Percentiles rank a stretch among this genome's conserved stretches.
Conservation (phyloP, 768 basidiomycete genomes). For the Suillus spraguei region DNA sequence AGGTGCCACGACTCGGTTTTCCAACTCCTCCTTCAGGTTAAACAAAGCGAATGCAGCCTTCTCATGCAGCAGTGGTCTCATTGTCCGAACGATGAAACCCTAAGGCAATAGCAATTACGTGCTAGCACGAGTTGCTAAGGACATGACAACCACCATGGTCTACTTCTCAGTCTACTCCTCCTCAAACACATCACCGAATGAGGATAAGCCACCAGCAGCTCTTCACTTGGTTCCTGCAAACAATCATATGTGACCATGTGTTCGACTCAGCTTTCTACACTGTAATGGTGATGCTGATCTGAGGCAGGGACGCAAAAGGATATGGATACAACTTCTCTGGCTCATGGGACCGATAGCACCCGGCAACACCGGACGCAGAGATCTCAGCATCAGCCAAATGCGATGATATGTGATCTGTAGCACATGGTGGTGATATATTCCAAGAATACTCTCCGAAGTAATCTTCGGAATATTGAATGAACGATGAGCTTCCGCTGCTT, state of each 20-base stretch:
- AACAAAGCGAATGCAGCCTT: neutral
- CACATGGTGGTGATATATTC: neutral
- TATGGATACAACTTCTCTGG: constrained; percentile 8
- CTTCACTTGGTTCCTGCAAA: constrained; percentile 2
- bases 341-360: neutral
- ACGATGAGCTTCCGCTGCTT: constrained; percentile 7
- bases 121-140: neutral
- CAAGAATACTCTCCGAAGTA: neutral
- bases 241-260: neutral
- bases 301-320: neutral
- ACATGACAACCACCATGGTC: neutral
- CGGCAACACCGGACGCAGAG: constrained; percentile 1
- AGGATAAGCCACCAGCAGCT: constrained; percentile 11
- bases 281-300: neutral
- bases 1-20: neutral
- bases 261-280: neutral
- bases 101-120: neutral
- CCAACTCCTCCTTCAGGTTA: neutral
- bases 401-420: neutral
- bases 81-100: neutral
- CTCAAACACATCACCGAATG: neutral
- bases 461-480: constrained; percentile 10
- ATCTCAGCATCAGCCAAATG: neutral
- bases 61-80: neutral
- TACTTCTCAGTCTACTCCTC: too few relatives aligned